These are phyloP conservation scores for Cyclaneusma minus DNA, from an alignment of 2,329 filamentous ascomycete genomes.

Conservation along the genomic window DNA sequence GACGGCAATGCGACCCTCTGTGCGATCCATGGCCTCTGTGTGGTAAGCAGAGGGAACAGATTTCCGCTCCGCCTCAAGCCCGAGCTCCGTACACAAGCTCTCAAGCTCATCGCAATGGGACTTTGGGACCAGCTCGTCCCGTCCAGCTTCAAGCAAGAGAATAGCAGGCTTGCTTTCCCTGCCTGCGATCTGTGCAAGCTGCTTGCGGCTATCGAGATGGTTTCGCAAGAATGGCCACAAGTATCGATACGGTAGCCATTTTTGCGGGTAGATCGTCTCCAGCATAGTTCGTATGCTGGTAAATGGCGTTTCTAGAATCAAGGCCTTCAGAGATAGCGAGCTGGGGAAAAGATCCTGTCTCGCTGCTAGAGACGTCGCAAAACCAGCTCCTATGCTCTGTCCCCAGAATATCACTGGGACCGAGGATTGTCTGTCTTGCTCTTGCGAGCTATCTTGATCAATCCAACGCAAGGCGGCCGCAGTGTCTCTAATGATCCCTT, in stretches of 20 bases:
- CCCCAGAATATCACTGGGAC: conserved; percentile 50
- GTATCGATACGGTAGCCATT: conserved; percentile 65
- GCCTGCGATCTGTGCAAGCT: conserved; percentile 28
- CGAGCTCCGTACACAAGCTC: conserved; percentile 30
- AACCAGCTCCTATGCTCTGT: conserved; percentile 60
- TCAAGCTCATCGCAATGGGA: conserved; percentile 31
- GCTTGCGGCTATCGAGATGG: conserved; percentile 37
- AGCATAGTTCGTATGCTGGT: conserved; percentile 58
- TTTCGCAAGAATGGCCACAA: conserved; percentile 60
- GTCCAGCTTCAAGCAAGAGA: conserved; percentile 38
- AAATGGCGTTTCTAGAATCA: conserved; percentile 67
- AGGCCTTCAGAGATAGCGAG: conserved; percentile 19
- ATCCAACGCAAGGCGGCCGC: conserved; percentile 50
- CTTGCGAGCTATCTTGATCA: conserved; percentile 17
- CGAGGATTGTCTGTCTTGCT: conserved; percentile 13
- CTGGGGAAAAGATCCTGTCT: conserved; percentile 5
- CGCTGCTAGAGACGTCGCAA: conserved; percentile 41
- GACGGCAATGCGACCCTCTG: conserved; percentile 27
- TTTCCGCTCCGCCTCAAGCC: conserved; percentile 27
- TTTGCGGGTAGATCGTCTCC: conserved; percentile 57
- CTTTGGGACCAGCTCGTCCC: conserved; percentile 41
- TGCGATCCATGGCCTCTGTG: conserved; percentile 35
- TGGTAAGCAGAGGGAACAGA: conserved; percentile 35
- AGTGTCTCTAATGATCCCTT: conserved; percentile 54
- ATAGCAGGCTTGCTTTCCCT: conserved; percentile 21